Evolutionary conservation across 192 early-diverging fungal genomes (phyloP).

Genomic region (Coemansia sp.): DNA sequence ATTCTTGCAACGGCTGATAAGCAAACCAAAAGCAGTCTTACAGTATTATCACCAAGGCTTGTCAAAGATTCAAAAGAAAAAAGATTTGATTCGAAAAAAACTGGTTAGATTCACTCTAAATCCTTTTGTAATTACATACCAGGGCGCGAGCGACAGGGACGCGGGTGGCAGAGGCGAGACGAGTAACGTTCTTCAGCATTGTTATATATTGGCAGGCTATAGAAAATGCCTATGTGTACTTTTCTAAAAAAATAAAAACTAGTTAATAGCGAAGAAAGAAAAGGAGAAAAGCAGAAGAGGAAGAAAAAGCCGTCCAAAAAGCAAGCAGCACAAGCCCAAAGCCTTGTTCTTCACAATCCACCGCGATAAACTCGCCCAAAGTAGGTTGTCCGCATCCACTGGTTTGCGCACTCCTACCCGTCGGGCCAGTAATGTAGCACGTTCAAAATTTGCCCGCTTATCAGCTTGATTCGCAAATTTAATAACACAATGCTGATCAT

Average conservation of each 20-base stretch:
- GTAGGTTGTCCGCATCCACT: not conserved
- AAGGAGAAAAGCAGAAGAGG: constrained; percentile 15
- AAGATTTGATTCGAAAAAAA: not conserved
- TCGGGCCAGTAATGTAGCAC: not conserved
- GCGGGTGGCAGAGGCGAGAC: constrained; percentile 49
- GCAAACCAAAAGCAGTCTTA: not conserved
- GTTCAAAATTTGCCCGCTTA: constrained; percentile 12
- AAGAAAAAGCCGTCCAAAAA: constrained; percentile 11
- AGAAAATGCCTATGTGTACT: constrained; percentile 30
- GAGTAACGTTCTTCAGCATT: constrained; percentile 59
- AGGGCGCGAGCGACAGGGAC: constrained; percentile 51
- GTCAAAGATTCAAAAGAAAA: not conserved
- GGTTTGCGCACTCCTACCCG: not conserved
- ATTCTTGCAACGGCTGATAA: not conserved
- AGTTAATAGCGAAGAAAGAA: constrained; percentile 10
- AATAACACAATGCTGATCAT: not conserved
- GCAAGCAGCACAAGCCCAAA: constrained; percentile 2
- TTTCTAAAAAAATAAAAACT: constrained; percentile 20
- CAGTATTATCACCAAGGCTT: no score
- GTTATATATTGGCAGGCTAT: constrained; percentile 37
- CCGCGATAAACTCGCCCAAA: not conserved
- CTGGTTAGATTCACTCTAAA: not conserved
- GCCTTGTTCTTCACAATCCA: not conserved
- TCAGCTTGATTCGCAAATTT: constrained; percentile 11
- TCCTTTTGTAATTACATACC: constrained; percentile 33